Evolutionary conservation across 2,329 filamentous ascomycete species (phyloP), one percentile per base, ranked within the genome.

Genomic region (Penicillium sp.): DNA sequence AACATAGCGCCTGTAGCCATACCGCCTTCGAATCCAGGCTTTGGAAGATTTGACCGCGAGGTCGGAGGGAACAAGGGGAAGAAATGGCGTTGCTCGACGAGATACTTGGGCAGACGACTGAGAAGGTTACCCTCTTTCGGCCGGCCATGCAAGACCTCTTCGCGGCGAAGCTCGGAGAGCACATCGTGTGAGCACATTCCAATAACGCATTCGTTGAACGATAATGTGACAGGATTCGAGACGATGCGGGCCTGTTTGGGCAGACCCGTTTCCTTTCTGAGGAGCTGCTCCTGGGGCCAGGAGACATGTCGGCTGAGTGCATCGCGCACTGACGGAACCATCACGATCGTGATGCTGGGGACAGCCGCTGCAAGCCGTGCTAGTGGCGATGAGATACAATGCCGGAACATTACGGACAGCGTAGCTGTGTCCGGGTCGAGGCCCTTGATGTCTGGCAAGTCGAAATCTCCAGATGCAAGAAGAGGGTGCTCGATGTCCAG

Each of bases 21-120:
- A 0, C 82, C 84, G 56, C 82, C 80, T 17, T 77, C 79, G 1
- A 82, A 83, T 0, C 85, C 86, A 1, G 85, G 84, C 69, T 83
- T 88, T 30, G 87, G 85, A 53, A 90, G 76, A 61, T 78, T 84
- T 55, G 84, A 80, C 46, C 91, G 82, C 48, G 88, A 85, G 12
- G 86, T 82, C 0, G 93, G 87, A 6, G 94, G 94, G 68, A 92
- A 97, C 0, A 97, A 76, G 0, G 94, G 94, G 67, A 91, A 91
- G 73, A 92, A 97, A 69, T 94, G 91, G 7, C 92, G 81, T 75
- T 97, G 94, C 74, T 96, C 89, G 55, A 99, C 84, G 17, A 99
- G 73, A 63, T 94, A 88, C 19, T 86, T 82, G 6, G 88, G 85
- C 44, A 92, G 75, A n/a, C 93, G 78, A 16, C 86, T 84, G 66